Evolutionary conservation across 306 rosid genomes (phyloP).

Genomic region (Herpetospermum pedunculosum): DNA sequence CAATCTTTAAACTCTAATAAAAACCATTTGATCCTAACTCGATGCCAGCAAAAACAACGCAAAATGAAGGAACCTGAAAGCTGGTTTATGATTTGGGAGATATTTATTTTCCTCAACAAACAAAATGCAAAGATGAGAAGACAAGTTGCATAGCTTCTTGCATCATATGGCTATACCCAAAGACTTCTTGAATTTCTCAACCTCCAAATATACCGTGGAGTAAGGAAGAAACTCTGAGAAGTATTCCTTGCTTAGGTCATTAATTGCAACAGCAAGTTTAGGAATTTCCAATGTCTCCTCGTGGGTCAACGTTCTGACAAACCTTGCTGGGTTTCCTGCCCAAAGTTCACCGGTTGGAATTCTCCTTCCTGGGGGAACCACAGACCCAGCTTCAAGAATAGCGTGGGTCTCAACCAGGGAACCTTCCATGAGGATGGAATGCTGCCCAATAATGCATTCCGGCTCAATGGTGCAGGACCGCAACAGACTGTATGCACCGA

Average conservation of each 20-base stretch:
- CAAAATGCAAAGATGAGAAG: constrained; percentile 28
- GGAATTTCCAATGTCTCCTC: constrained; percentile 97
- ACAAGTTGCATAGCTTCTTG: too few relatives aligned
- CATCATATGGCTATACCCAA: constrained; percentile 67
- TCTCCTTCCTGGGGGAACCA: constrained; percentile 90
- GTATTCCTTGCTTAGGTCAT: constrained; percentile 78
- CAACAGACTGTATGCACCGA: constrained; percentile 87
- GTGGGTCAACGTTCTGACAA: constrained; percentile 67
- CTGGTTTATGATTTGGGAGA: constrained; percentile 32
- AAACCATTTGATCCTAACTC: not conserved
- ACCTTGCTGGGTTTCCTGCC: constrained; percentile 98
- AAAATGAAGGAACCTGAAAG: constrained; percentile 22
- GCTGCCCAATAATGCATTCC: constrained; percentile 96
- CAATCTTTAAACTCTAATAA: not conserved
- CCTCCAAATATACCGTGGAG: constrained; percentile 90
- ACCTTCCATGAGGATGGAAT: constrained; percentile 97
- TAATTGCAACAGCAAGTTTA: constrained; percentile 87
- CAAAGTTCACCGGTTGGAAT: constrained; percentile 92
- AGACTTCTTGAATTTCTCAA: constrained; percentile 93
- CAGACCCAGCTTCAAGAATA: constrained; percentile 98
- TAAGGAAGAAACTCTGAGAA: constrained; percentile 85
- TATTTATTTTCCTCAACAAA: constrained; percentile 61
- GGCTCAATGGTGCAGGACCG: constrained; percentile 97
- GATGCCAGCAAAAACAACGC: constrained; percentile 13
- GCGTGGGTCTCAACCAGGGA: constrained; percentile 88